phyloP scores from a whole-genome alignment of 2,329 filamentous ascomycete species.

The Penicillium sp. region DNA sequence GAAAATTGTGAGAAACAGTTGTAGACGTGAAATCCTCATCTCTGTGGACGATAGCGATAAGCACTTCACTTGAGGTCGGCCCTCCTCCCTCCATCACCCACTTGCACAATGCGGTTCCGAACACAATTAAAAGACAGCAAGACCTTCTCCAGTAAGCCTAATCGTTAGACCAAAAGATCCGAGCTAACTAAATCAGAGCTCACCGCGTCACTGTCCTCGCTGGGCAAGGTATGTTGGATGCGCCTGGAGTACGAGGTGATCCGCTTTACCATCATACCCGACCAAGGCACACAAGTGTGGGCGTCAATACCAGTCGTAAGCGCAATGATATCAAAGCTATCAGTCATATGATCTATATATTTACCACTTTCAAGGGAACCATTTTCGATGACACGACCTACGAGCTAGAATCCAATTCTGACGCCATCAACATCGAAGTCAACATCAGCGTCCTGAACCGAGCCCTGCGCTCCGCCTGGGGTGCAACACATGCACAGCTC shows the following conservation, averaged over 20 bases:
- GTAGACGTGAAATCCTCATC: neutral
- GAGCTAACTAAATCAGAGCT: slow-evolving; percentile 45
- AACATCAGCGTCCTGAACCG: slow-evolving; percentile 83
- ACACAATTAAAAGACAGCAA: slow-evolving; percentile 31
- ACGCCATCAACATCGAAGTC: slow-evolving; percentile 95
- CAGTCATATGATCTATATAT: neutral
- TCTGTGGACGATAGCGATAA: slow-evolving; percentile 7
- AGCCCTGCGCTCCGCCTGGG: slow-evolving; percentile 83
- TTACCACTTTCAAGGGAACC: slow-evolving; percentile 54
- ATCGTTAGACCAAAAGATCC: neutral
- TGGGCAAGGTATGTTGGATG: slow-evolving; percentile 85
- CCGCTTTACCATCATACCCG: slow-evolving; percentile 93
- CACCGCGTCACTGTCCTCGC: slow-evolving; percentile 59
- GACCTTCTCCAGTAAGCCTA: slow-evolving; percentile 19
- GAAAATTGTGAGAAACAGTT: neutral
- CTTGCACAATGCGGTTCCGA: slow-evolving; percentile 33
- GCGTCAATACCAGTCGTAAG: slow-evolving; percentile 60
- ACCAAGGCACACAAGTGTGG: slow-evolving; percentile 95
- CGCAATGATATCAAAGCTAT: neutral
- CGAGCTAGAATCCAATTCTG: slow-evolving; percentile 81
- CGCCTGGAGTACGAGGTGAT: slow-evolving; percentile 82
- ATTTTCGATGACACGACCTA: slow-evolving; percentile 79
- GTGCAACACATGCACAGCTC: slow-evolving; percentile 76
- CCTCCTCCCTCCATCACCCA: slow-evolving; percentile 3
- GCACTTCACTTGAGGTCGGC: neutral